phyloP scores from a whole-genome alignment of 1,284 basidiomycete genomes.

The Sutorius eximius region DNA sequence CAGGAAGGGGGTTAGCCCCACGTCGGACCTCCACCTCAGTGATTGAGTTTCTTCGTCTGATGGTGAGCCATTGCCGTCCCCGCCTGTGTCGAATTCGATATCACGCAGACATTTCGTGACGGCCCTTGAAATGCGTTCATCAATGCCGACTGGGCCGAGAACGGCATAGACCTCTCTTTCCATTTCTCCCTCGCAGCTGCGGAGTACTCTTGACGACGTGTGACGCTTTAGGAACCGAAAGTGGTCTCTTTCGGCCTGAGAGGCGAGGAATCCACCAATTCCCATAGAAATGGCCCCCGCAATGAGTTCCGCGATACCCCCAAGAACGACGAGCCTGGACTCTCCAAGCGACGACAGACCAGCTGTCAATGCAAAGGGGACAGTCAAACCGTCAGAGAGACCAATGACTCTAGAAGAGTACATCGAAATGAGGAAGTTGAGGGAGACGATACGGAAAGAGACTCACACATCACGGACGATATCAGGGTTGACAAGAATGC shows the following conservation, averaged over 20 bases:
- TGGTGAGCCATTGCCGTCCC: conserved; percentile 20
- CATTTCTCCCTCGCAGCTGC: conserved; percentile 92
- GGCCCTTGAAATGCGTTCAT: conserved; percentile 74
- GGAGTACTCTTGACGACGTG: conserved; percentile 79
- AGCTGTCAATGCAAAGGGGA: conserved; percentile 88
- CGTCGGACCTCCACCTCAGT: conserved; percentile 66
- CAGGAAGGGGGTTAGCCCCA: conserved; percentile 87
- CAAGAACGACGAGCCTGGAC: conserved; percentile 85
- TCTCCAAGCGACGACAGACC: conserved; percentile 90
- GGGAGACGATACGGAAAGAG: neutral
- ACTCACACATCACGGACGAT: conserved; percentile 79
- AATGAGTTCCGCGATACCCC: conserved; percentile 89
- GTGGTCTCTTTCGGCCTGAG: conserved; percentile 94
- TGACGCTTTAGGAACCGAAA: conserved; percentile 79
- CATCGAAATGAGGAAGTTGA: conserved; percentile 2
- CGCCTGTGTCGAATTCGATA: conserved; percentile 52
- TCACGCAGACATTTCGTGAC: conserved; percentile 76
- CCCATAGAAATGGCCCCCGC: conserved; percentile 98
- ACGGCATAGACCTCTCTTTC: conserved; percentile 91
- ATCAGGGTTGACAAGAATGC: conserved; percentile 81
- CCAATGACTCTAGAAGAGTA: conserved; percentile 75
- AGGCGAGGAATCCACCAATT: conserved; percentile 95
- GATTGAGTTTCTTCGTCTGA: conserved; percentile 50
- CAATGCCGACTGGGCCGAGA: conserved; percentile 86
- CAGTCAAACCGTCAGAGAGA: conserved; percentile 93